Evolutionary conservation across 352 stramenopile genomes (phyloP).

Genomic region (Phytophthora syringae): DNA sequence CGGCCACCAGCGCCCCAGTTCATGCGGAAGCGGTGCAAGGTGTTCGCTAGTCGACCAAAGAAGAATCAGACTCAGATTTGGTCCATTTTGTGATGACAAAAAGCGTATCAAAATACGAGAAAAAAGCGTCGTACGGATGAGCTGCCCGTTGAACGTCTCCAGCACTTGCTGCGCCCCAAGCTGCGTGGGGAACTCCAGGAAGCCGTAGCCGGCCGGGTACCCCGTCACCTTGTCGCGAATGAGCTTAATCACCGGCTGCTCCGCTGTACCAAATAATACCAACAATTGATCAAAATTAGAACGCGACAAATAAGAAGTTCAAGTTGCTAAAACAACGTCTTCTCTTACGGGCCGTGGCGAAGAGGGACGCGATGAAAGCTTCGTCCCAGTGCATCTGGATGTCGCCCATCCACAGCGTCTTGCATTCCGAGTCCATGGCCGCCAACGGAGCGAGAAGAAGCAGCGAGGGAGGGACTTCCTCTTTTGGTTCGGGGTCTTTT

Average conservation of each 20-base stretch:
- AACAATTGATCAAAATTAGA: too few relatives aligned
- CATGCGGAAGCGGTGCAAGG: constrained; percentile 90
- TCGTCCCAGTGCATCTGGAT: constrained; percentile 93
- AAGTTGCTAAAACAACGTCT: not conserved
- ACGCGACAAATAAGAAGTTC: constrained; percentile 10
- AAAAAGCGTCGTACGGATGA: constrained; percentile 71
- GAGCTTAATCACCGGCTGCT: constrained; percentile 89
- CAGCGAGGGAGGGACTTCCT: not conserved
- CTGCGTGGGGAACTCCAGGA: constrained; percentile 90
- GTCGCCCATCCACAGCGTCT: constrained; percentile 92
- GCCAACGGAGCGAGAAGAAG: too few relatives aligned
- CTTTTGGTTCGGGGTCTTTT: constrained; percentile 23
- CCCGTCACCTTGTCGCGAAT: constrained; percentile 92
- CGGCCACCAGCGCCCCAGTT: constrained; percentile 92
- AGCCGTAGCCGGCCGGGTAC: constrained; percentile 90
- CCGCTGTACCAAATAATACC: constrained; percentile 43
- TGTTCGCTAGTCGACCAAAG: constrained; percentile 68
- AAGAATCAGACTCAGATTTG: constrained; percentile 16
- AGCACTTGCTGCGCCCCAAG: constrained; percentile 85
- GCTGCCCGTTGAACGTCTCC: constrained; percentile 86
- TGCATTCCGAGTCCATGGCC: constrained; percentile 59
- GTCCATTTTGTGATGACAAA: too few relatives aligned
- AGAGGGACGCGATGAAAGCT: constrained; percentile 87
- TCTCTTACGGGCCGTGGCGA: constrained; percentile 65
- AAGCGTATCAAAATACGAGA: not conserved